phyloP scores from a whole-genome alignment of 2,329 filamentous ascomycete species.

The Aspergillus candidus region DNA sequence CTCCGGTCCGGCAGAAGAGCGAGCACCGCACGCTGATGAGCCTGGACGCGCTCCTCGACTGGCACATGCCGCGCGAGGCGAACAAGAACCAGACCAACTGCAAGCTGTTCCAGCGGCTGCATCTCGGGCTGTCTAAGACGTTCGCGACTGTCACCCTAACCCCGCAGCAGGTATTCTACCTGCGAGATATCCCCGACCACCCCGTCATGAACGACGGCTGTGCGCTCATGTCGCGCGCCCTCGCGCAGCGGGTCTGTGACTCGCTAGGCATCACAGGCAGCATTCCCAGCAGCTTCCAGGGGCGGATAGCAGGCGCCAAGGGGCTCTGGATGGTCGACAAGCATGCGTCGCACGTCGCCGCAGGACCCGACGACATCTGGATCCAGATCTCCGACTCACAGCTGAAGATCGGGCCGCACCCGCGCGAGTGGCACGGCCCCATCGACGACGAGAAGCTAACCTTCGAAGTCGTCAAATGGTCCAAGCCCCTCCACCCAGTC shows the following conservation, averaged over 20 bases:
- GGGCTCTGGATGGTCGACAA: slow-evolving; percentile 55
- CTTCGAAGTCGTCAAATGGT: slow-evolving; percentile 51
- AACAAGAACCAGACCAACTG: slow-evolving; percentile 37
- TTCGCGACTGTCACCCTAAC: slow-evolving; percentile 33
- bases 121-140: slow-evolving; percentile 41
- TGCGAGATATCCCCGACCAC: slow-evolving; percentile 22
- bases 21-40: slow-evolving; percentile 32
- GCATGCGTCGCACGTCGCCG: slow-evolving; percentile 22
- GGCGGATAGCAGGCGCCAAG: slow-evolving; percentile 54
- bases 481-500: slow-evolving; percentile 38
- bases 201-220: slow-evolving; percentile 50
- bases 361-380: slow-evolving; percentile 39
- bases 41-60: slow-evolving; percentile 37
- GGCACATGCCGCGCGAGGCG: slow-evolving; percentile 36
- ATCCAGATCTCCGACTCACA: slow-evolving; percentile 55
- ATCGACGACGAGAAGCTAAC: slow-evolving; percentile 44
- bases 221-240: slow-evolving; percentile 47
- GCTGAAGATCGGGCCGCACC: slow-evolving; percentile 48
- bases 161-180: slow-evolving; percentile 32
- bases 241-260: slow-evolving; percentile 45
- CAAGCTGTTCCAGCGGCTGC: slow-evolving; percentile 42
- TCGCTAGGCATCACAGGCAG: slow-evolving; percentile 34
- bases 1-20: slow-evolving; percentile 20
- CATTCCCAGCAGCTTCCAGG: slow-evolving; percentile 51
- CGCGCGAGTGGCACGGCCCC: slow-evolving; percentile 25